A percentile compares a stretch with the other conserved stretches of the same genome.
phyloP scores from a whole-genome alignment of 495 filamentous ascomycete genomes.

The Lentithecium fluviatile region DNA sequence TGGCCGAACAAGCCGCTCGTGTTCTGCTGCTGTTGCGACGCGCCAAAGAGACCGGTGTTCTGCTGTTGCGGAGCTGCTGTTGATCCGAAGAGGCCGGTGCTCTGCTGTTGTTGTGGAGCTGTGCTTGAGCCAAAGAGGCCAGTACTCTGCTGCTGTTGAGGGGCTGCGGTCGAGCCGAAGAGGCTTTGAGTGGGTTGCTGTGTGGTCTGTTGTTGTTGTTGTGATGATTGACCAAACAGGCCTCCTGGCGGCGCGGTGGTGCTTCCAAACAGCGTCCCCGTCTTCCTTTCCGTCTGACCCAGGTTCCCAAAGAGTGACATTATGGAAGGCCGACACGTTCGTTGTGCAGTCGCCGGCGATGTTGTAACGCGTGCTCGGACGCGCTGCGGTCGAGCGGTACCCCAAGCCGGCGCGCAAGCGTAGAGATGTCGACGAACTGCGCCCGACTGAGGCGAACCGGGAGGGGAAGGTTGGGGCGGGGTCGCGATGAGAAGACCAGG shows the following conservation, averaged over 20 bases:
- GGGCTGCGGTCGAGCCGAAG: constrained; percentile 17
- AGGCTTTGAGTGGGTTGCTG: constrained; percentile 9
- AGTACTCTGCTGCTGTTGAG: constrained; percentile 32
- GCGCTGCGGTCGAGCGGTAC: no score
- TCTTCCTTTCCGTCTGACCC: constrained; percentile 14
- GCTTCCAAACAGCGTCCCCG: constrained; percentile 50
- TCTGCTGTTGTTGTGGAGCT: constrained; percentile 21
- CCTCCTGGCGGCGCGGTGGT: constrained; percentile 35
- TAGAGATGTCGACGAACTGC: no score
- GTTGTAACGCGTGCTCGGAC: no score
- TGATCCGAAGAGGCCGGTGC: constrained; percentile 37
- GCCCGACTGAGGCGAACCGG: no score
- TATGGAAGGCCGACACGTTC: no score
- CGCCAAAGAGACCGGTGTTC: constrained; percentile 24
- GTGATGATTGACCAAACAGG: constrained; percentile 37
- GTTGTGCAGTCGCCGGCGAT: no score
- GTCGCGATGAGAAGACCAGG: no score
- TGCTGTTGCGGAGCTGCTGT: constrained; percentile 30
- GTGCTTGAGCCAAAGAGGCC: constrained; percentile 9
- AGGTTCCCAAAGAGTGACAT: neutral
- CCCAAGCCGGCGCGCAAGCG: no score
- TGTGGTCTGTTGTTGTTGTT: constrained; percentile 10
- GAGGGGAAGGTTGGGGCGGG: no score
- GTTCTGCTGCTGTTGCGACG: constrained; percentile 26
- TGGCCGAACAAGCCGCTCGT: constrained; percentile 46